Base-by-base conservation (phyloP, 169 alveolate species). In the Cryptosporidium ubiquitum region DNA sequence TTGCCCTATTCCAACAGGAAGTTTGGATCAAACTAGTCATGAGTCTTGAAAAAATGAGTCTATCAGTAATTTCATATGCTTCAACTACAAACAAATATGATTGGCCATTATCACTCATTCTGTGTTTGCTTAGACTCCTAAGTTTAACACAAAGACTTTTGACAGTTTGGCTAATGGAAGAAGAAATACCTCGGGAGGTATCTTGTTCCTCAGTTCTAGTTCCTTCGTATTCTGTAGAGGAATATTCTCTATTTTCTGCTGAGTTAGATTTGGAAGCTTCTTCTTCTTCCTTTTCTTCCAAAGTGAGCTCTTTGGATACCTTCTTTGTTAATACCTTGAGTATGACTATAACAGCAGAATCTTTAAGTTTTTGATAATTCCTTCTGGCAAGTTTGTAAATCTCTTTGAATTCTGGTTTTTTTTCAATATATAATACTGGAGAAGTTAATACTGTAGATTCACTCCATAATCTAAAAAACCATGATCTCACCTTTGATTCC, bases 391-490 rank as follows among this genome's bases (percentile, higher is more conserved):
- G 4, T 40, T 79, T 49, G 51, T 79, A 79, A 16, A 79, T 29
- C 14, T 58, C 66, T 31, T 20, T 10, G 23, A 79, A 79, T 23
- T 79, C 89, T 37, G 49, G 5, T 7, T 39, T 58, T 18, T 64
- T 79, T 26, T 47, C 75, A 33, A 79, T 18, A 37, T 61, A 61
- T 33, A 79, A 47, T 10, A 79, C 75, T 7, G 89, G 89, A n/a
- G 69, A 58, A 23, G 89, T 60, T 29, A 79, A 4, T 39, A 79
- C 89, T 4, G 89, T 61, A n/a, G 89, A 79, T 18, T 60, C 68
- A 61, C 89, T 79, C 89, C 89, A 79, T 0, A 79, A 12, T 39
- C 89, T 79, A 44, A 58, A 79, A 51, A 79, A 79, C 89, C 89
- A 79, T 6, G 89, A 79, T 29, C 69, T 35, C 0, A 79, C 75